phyloP scores from a whole-genome alignment of 495 filamentous ascomycete genomes.

The Parathielavia hyrcaniae region DNA sequence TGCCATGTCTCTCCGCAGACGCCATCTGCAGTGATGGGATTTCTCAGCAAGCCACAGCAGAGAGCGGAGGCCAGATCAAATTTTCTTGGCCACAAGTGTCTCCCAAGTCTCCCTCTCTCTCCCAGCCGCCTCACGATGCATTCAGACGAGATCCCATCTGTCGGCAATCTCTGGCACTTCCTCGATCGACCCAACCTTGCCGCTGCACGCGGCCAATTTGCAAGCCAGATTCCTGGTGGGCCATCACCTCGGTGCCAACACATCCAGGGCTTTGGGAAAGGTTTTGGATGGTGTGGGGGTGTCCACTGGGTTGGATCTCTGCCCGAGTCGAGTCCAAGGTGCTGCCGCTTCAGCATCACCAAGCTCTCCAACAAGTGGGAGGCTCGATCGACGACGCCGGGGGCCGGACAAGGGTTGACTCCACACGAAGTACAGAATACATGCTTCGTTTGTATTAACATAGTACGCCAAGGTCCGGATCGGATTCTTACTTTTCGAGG shows the following conservation, averaged over 20 bases:
- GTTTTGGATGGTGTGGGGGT: too few relatives aligned
- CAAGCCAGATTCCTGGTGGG: background rate
- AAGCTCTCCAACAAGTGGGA: too few relatives aligned
- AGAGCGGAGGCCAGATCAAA: background rate
- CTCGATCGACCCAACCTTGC: conserved; percentile 5
- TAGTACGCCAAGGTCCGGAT: too few relatives aligned
- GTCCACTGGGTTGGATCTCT: too few relatives aligned
- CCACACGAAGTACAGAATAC: too few relatives aligned
- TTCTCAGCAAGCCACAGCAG: conserved; percentile 12
- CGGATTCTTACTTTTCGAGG: background rate
- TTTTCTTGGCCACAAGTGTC: too few relatives aligned
- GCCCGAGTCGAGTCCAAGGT: too few relatives aligned
- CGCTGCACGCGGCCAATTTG: conserved; percentile 9
- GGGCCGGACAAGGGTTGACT: too few relatives aligned
- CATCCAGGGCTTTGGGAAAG: background rate
- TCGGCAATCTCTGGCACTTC: conserved; percentile 1
- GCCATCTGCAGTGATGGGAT: conserved; percentile 1
- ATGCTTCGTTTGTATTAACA: too few relatives aligned
- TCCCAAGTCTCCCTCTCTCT: too few relatives aligned
- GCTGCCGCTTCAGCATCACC: too few relatives aligned
- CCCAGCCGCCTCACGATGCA: background rate
- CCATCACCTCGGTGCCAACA: background rate
- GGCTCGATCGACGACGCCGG: too few relatives aligned
- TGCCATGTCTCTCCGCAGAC: background rate
- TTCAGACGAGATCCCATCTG: background rate